These are phyloP conservation scores for Zalerion maritima DNA, from an alignment of 495 filamentous ascomycete genomes.

Conservation along the genomic window DNA sequence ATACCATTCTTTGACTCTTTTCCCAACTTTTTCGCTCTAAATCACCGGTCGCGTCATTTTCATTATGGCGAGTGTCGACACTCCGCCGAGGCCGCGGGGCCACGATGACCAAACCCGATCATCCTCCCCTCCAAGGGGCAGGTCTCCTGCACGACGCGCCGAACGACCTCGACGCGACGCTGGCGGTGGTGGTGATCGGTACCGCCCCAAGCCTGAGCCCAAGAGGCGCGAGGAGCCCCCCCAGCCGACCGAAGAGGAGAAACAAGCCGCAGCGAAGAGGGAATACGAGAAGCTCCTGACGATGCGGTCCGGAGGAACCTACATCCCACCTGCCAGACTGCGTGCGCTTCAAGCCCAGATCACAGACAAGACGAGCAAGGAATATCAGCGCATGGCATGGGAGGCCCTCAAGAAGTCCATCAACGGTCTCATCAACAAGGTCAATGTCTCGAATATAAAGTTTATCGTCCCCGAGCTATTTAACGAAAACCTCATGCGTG, in stretches of 20 bases:
- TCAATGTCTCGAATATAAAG: conserved; percentile 96
- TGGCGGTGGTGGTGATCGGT: no score
- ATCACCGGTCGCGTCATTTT: no score
- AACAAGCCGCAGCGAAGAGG: conserved; percentile 63
- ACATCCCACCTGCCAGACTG: conserved; percentile 84
- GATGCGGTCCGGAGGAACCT: conserved; percentile 86
- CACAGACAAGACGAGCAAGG: conserved; percentile 87
- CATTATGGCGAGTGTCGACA: no score
- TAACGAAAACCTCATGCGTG: conserved; percentile 81
- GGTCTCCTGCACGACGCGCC: no score
- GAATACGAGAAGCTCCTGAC: conserved; percentile 84
- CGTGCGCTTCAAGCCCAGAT: conserved; percentile 90
- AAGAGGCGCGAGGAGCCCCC: conserved; percentile 45
- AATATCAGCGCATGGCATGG: conserved; percentile 99
- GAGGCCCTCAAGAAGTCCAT: conserved; percentile 97
- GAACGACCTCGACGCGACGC: no score
- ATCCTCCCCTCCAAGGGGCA: no score
- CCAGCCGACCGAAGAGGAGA: conserved; percentile 63
- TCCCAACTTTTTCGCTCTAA: no score
- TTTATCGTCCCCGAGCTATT: conserved; percentile 92
- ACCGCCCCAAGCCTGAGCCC: conserved; percentile 34
- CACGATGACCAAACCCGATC: no score
- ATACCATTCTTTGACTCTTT: no score
- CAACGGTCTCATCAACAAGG: conserved; percentile 96
- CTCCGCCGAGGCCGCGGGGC: no score